Percentiles rank a stretch among this genome's conserved stretches.
phyloP scores from a whole-genome alignment of 805 yeast species.

The Metschnikowia proteae region DNA sequence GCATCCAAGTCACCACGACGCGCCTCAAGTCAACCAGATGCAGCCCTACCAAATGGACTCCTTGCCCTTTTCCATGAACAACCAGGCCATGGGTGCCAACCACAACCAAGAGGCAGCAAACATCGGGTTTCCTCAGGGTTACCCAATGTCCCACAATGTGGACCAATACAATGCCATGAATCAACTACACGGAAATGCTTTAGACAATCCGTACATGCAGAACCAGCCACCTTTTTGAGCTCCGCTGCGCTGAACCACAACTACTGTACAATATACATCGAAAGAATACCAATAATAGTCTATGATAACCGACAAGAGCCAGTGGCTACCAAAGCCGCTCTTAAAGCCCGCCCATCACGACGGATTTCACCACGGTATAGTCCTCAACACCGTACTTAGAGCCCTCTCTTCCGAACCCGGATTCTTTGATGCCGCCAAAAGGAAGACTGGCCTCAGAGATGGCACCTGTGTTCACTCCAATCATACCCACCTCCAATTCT shows the following conservation, averaged over 20 bases:
- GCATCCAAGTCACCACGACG: not conserved
- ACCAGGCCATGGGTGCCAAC: not conserved
- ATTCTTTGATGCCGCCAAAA: constrained; percentile 74
- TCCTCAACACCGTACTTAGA: constrained; percentile 74
- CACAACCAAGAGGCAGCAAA: constrained; percentile 1
- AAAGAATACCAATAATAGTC: not conserved
- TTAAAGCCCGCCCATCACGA: constrained; percentile 35
- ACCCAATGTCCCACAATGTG: not conserved
- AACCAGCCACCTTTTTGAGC: constrained; percentile 4
- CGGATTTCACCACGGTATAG: constrained; percentile 60
- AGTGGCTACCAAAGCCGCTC: not conserved
- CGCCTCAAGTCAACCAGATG: constrained; percentile 1
- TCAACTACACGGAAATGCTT: not conserved
- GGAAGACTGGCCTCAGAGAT: constrained; percentile 68
- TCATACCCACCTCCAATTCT: constrained; percentile 72
- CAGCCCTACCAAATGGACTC: constrained; percentile 4
- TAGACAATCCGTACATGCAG: constrained; percentile 3
- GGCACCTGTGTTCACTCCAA: constrained; percentile 74
- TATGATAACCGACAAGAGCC: not conserved
- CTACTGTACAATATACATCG: not conserved
- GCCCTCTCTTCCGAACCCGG: constrained; percentile 82
- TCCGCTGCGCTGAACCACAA: not conserved
- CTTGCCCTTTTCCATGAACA: not conserved
- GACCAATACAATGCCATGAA: constrained; percentile 5
- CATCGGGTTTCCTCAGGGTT: not conserved